Conservation (phyloP, 1,284 basidiomycete species). For the Dichomitus squalens region DNA sequence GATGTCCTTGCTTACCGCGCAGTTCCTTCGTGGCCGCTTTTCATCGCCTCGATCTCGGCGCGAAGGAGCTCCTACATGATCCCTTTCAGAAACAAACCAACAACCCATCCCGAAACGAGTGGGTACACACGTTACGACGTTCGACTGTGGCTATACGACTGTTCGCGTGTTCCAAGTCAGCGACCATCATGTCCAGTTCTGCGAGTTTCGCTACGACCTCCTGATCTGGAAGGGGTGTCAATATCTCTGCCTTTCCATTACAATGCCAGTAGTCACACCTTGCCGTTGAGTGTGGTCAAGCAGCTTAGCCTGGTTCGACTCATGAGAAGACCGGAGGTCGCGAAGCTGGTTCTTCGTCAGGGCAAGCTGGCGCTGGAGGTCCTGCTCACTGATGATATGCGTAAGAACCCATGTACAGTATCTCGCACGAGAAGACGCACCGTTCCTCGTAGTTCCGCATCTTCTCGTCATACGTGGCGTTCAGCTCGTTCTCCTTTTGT, state of each 20-base stretch:
- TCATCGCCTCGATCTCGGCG: constrained; percentile 89
- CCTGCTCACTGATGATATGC: constrained; percentile 81
- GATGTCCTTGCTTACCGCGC: constrained; percentile 56
- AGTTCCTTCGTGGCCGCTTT: constrained; percentile 77
- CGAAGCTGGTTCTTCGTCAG: constrained; percentile 87
- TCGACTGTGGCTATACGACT: constrained; percentile 91
- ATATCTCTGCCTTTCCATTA: neutral
- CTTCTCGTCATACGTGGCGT: constrained; percentile 95
- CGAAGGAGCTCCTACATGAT: constrained; percentile 79
- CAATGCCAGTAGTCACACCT: constrained; percentile 47
- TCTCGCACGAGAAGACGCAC: constrained; percentile 45
- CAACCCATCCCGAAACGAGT: neutral
- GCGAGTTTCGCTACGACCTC: constrained; percentile 87
- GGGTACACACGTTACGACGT: constrained; percentile 77
- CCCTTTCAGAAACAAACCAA: neutral
- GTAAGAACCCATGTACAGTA: neutral
- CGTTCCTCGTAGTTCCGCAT: constrained; percentile 94
- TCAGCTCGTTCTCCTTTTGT: constrained; percentile 93
- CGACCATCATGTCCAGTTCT: constrained; percentile 91
- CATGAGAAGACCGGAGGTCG: constrained; percentile 88
- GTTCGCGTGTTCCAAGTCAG: constrained; percentile 92
- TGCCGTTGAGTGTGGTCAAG: constrained; percentile 87
- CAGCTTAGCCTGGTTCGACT: constrained; percentile 89
- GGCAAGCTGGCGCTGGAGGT: constrained; percentile 84
- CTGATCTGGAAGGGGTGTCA: constrained; percentile 61